Percentiles rank a stretch among this genome's conserved stretches.
Evolutionary conservation across 768 basidiomycete species (phyloP).

Genomic region (Tylopilus cervinicoccineus): DNA sequence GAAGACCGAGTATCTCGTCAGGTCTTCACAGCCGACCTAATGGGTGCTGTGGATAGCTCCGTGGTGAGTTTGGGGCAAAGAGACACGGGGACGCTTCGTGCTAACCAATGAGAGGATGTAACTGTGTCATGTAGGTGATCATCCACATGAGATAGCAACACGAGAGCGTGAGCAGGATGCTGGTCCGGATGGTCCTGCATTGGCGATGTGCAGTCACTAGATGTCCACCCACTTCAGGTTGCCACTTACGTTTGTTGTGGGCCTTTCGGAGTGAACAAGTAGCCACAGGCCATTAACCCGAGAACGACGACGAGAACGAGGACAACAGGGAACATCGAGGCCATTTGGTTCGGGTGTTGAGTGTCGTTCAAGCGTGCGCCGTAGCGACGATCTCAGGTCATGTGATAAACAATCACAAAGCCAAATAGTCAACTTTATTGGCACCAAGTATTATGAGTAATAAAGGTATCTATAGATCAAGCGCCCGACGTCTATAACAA

Average conservation of each 20-base stretch:
- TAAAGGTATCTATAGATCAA: conserved; percentile 35
- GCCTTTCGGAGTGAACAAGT: conserved; percentile 78
- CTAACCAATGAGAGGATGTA: conserved; percentile 86
- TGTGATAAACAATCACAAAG: conserved; percentile 1
- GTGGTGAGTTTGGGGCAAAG: not conserved
- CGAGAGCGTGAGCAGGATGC: conserved; percentile 69
- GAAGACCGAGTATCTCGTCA: conserved; percentile 10
- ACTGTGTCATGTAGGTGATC: conserved; percentile 93
- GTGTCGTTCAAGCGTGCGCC: not conserved
- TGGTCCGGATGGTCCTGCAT: conserved; percentile 76
- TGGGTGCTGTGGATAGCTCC: conserved; percentile 12
- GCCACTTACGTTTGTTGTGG: conserved; percentile 80
- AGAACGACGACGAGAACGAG: conserved; percentile 61
- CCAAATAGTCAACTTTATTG: too few relatives aligned
- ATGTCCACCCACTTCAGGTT: not conserved
- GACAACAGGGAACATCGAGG: conserved; percentile 65
- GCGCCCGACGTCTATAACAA: conserved; percentile 61
- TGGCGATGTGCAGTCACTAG: not conserved
- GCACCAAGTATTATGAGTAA: not conserved
- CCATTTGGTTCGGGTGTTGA: conserved; percentile 43
- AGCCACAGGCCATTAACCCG: conserved; percentile 60
- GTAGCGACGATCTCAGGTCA: not conserved
- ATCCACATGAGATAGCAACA: conserved; percentile 97
- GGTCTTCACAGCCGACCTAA: conserved; percentile 13
- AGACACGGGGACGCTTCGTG: not conserved